Conservation (phyloP, 2,329 filamentous ascomycete species). For the Ophiostoma ips region DNA sequence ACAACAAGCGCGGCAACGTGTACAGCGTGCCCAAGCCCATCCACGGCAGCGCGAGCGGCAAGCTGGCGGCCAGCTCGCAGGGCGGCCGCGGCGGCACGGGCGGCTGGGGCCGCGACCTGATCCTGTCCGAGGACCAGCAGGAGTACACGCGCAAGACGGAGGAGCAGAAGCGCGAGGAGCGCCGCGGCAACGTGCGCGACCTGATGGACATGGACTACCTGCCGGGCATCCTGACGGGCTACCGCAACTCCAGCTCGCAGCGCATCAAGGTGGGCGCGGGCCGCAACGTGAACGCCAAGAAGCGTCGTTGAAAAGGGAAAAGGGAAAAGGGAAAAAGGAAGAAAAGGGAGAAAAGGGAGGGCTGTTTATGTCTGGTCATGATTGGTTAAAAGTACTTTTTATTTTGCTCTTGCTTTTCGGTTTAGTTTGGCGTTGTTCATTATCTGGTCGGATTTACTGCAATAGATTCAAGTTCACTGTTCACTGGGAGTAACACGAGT, state of each 20-base stretch:
- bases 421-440: neutral
- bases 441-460: neutral
- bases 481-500: neutral
- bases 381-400: neutral
- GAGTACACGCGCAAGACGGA: slow-evolving; percentile 59
- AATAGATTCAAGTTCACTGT: no score
- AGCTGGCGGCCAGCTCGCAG: slow-evolving; percentile 36
- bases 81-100: slow-evolving; percentile 57
- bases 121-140: slow-evolving; percentile 88
- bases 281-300: slow-evolving; percentile 69
- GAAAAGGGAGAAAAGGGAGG: no score
- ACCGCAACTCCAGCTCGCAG: slow-evolving; percentile 49
- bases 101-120: slow-evolving; percentile 73
- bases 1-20: slow-evolving; percentile 83
- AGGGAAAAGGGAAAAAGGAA: neutral
- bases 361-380: neutral
- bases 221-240: slow-evolving; percentile 70
- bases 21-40: slow-evolving; percentile 88
- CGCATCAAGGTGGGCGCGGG: slow-evolving; percentile 74
- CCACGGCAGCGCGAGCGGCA: slow-evolving; percentile 67
- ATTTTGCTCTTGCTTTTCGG: neutral
- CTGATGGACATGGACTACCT: slow-evolving; percentile 93
- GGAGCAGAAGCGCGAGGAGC: slow-evolving; percentile 42
- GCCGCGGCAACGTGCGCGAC: slow-evolving; percentile 46
- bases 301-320: slow-evolving; percentile 23